phyloP scores from a whole-genome alignment of 2,329 filamentous ascomycete genomes.

The Fusarium tuaranense region DNA sequence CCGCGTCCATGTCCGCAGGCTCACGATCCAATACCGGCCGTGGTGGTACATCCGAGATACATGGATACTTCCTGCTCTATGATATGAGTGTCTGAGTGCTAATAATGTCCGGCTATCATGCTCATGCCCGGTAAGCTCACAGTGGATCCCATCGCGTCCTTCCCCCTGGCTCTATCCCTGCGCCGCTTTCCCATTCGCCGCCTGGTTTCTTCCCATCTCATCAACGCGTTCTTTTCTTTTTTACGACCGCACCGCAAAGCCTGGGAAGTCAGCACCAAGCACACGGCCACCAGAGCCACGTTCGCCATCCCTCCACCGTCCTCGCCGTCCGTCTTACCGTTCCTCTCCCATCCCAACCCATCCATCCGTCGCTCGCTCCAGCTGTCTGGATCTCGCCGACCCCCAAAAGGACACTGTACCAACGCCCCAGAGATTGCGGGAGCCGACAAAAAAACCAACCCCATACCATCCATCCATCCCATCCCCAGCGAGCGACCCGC shows the following conservation, averaged over 20 bases:
- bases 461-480: constrained; percentile 19
- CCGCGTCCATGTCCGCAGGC: not conserved
- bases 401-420: constrained; percentile 4
- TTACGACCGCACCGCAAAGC: constrained; percentile 36
- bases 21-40: not conserved
- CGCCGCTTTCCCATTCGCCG: constrained; percentile 39
- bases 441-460: constrained; percentile 28
- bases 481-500: constrained; percentile 20
- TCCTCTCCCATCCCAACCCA: not conserved
- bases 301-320: constrained; percentile 24
- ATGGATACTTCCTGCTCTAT: constrained; percentile 15
- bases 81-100: constrained; percentile 16
- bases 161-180: constrained; percentile 38
- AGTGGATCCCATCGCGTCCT: constrained; percentile 36
- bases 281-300: constrained; percentile 33
- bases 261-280: constrained; percentile 39
- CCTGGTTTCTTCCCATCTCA: constrained; percentile 40
- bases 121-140: constrained; percentile 34
- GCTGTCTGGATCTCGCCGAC: not conserved
- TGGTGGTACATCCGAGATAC: not conserved
- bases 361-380: not conserved
- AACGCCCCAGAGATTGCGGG: not conserved
- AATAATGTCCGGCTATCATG: constrained; percentile 33
- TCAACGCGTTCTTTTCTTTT: constrained; percentile 46
- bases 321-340: constrained; percentile 1